A percentile compares a stretch with the other conserved stretches of the same genome.
These are phyloP conservation scores for Flaveria trinervia DNA, from an alignment of 129 eudicot genomes.

Conservation along the genomic window DNA sequence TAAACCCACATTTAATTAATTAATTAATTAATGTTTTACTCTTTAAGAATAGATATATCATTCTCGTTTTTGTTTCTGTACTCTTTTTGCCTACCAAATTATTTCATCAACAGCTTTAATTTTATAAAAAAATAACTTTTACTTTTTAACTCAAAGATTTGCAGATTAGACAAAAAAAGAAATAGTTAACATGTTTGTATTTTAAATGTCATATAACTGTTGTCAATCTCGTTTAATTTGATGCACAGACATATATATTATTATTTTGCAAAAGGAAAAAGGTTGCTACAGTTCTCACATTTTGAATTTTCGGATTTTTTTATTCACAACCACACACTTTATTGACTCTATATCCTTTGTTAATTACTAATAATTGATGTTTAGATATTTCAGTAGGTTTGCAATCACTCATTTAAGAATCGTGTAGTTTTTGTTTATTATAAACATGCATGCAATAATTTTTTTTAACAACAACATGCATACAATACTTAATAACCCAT, in stretches of 20 bases:
- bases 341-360: not conserved
- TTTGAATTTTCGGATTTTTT: not conserved
- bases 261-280: not conserved
- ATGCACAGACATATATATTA: no score
- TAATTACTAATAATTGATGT: not conserved
- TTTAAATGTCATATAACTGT: not conserved
- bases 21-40: not conserved
- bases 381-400: not conserved
- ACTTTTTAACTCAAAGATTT: not conserved
- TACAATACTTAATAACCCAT: not conserved
- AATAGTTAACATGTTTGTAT: not conserved
- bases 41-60: not conserved
- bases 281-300: not conserved
- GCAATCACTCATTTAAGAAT: not conserved
- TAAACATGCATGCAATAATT: not conserved
- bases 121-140: not conserved
- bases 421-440: not conserved
- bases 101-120: not conserved
- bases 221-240: not conserved
- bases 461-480: not conserved
- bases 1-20: not conserved
- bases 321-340: not conserved
- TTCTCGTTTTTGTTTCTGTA: constrained; percentile 30
- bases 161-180: not conserved
- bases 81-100: constrained; percentile 31